phyloP scores from a whole-genome alignment of 2,329 filamentous ascomycete species.

The Colletotrichum cordylinicola region DNA sequence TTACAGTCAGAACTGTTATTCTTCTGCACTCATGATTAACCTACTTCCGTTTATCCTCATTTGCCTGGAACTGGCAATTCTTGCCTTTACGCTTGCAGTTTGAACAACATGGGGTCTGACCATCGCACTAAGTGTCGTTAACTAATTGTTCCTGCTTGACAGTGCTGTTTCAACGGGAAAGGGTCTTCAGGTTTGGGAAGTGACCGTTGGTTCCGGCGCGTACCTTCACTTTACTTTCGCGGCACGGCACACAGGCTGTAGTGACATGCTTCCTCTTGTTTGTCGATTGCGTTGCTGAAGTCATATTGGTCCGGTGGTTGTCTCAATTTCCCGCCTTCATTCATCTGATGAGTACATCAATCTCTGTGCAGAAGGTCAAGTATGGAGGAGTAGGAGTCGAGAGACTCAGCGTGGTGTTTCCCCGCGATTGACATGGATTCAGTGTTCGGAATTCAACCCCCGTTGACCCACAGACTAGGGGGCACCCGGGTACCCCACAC shows the following conservation, averaged over 20 bases:
- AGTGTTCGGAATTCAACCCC: neutral
- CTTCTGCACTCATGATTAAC: neutral
- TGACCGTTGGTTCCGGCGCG: neutral
- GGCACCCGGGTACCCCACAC: neutral
- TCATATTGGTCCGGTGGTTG: neutral
- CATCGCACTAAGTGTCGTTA: neutral
- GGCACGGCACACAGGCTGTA: slow-evolving; percentile 47
- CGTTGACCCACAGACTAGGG: neutral
- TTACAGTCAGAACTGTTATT: neutral
- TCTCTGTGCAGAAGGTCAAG: neutral
- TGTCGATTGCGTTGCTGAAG: neutral
- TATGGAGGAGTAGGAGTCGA: neutral
- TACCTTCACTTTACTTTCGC: slow-evolving; percentile 50
- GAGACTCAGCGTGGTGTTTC: neutral
- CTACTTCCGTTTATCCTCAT: neutral
- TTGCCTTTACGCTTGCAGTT: neutral
- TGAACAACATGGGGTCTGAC: neutral
- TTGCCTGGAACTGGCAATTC: neutral
- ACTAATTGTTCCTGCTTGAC: neutral
- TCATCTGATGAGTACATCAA: neutral
- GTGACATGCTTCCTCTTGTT: slow-evolving; percentile 42
- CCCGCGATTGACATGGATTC: neutral
- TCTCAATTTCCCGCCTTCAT: neutral
- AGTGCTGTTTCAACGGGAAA: neutral
- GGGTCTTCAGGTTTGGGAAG: neutral